Percentiles rank a stretch among this genome's conserved stretches.
Conservation (phyloP, 805 yeast species). For the Candida tallmaniae region DNA sequence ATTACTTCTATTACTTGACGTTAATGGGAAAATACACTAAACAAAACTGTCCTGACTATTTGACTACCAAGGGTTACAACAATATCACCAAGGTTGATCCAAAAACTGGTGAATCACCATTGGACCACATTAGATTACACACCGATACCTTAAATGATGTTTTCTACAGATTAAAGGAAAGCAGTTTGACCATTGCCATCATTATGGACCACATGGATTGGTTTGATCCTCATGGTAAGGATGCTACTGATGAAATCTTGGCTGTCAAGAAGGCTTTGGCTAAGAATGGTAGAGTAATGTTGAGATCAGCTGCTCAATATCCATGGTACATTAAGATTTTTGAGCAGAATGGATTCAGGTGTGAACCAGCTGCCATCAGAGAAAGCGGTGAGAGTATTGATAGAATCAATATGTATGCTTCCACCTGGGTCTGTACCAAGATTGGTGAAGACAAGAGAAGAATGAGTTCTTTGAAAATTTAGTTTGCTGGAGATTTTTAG, state of each 20-base stretch:
- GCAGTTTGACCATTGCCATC: constrained; percentile 68
- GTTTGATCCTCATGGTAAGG: constrained; percentile 65
- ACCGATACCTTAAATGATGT: constrained; percentile 79
- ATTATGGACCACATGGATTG: constrained; percentile 94
- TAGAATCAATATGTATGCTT: constrained; percentile 82
- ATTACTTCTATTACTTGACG: constrained; percentile 72
- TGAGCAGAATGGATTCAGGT: constrained; percentile 61
- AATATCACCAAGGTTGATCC: constrained; percentile 35
- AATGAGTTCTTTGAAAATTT: constrained; percentile 45
- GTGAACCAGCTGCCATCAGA: constrained; percentile 69
- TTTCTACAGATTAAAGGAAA: constrained; percentile 55
- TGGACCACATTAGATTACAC: constrained; percentile 70
- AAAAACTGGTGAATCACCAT: constrained; percentile 38
- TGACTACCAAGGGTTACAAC: constrained; percentile 55
- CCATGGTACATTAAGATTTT: constrained; percentile 79
- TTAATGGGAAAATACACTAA: constrained; percentile 57
- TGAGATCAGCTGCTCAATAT: constrained; percentile 65
- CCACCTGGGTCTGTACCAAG: constrained; percentile 81
- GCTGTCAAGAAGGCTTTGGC: constrained; percentile 61
- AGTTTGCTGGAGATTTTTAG: constrained; percentile 3
- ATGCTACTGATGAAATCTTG: constrained; percentile 61
- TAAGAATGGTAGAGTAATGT: constrained; percentile 67
- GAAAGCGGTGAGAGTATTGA: constrained; percentile 63
- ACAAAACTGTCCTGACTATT: constrained; percentile 71
- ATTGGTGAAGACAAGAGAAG: constrained; percentile 9